A percentile compares a stretch with the other conserved stretches of the same genome.
Conservation (phyloP, 2,329 filamentous ascomycete species). For the Eutypella sp. region DNA sequence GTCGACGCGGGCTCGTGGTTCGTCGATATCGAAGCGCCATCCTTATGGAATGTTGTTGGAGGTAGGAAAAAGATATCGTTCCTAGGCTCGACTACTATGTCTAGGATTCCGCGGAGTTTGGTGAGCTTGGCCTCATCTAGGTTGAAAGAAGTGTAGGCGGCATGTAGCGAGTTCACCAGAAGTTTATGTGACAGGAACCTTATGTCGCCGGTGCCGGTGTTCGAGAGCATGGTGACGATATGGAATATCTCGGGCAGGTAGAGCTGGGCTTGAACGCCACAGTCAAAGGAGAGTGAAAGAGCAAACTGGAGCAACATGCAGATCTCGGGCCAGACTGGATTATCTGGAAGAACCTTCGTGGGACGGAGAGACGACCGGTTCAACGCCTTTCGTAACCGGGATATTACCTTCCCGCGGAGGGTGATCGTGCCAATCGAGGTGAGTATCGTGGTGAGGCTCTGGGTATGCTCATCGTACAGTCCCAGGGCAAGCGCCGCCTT, state of each 20-base stretch:
- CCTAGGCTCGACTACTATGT: constrained; percentile 54
- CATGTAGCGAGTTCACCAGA: constrained; percentile 62
- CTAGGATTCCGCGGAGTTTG: constrained; percentile 51
- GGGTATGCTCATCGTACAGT: constrained; percentile 53
- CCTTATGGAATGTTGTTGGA: constrained; percentile 39
- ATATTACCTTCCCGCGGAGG: constrained; percentile 60
- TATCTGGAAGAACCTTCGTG: constrained; percentile 61
- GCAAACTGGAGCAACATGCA: constrained; percentile 63
- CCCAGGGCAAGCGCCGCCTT: constrained; percentile 57
- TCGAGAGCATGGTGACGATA: constrained; percentile 65
- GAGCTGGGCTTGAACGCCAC: constrained; percentile 61
- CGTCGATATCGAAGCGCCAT: constrained; percentile 50
- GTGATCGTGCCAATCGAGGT: constrained; percentile 61
- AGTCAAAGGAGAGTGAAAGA: constrained; percentile 62
- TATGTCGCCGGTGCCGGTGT: constrained; percentile 55
- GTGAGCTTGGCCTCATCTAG: constrained; percentile 55
- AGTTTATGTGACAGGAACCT: constrained; percentile 57
- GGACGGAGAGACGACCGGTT: constrained; percentile 63
- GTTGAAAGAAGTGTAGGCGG: constrained; percentile 60
- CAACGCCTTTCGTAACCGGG: constrained; percentile 60
- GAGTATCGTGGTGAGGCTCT: constrained; percentile 58
- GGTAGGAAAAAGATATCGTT: constrained; percentile 55
- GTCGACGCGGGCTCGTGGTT: constrained; percentile 47
- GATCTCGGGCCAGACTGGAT: constrained; percentile 65
- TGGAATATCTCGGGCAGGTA: constrained; percentile 67